Base-by-base conservation (phyloP, 176 grass and related monocot species). In the Carex littledalei region DNA sequence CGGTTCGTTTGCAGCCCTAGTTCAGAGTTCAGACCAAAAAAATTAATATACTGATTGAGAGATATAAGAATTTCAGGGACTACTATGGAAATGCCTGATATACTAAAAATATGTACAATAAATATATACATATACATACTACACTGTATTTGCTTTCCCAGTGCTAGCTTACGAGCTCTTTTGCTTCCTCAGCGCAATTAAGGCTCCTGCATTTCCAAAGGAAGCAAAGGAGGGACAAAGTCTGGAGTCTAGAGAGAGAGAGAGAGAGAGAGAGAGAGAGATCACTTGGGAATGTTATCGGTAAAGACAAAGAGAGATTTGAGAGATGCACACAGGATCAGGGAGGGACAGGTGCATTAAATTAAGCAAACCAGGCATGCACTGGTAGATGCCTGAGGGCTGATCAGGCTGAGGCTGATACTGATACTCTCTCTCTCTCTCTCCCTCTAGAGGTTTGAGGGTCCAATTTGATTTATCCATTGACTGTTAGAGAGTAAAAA, bases 261-360 rank as follows among this genome's bases (percentile, higher is more conserved):
- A 87, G 79, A 21, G 80, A 83, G 79, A 77, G 80, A 78, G 67
- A 61, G 37, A 11, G 85, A 85, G 76, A 70, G 88, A 66, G 83
- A 78, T 60, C 87, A 85, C 89, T 91, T 69, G 85, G 94, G 50
- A 93, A 96, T 95, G 88, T 93, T 91, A 90, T 88, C 84, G 85
- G 91, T 80, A 86, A 74, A 88, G 91, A 92, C 90, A 91, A 87
- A 84, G 67, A 26, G 87, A 90, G 24, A 86, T 59, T 86, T 81
- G 72, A 80, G 61, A 67, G 79, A 80, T 87, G 90, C 79, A 83
- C 35, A 66, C 20, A 63, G 39, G 43, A 83, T 83, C 63, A 83
- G 63, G 17, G 81, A 31, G 8, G 1, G 5, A 39, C 60, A 67
- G 81, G 63, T 31, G 81, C 80, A 49, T 67, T 67, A 47, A 83